Evolutionary conservation across 2,329 filamentous ascomycete genomes (phyloP).

Genomic region (Pseudovirgaria hyperparasitica): DNA sequence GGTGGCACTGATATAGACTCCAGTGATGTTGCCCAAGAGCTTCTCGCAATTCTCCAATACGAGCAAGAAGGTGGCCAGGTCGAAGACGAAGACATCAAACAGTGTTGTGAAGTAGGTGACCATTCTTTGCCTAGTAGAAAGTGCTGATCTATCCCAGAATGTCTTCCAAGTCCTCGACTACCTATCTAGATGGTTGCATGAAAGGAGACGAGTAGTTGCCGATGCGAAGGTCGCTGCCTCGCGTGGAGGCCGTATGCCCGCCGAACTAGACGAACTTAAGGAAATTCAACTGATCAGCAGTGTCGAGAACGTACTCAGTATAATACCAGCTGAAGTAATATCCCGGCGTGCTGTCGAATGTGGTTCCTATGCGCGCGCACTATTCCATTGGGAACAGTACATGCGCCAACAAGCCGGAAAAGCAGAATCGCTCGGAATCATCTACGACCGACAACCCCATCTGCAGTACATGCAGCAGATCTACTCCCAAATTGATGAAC

Average conservation of each 20-base stretch:
- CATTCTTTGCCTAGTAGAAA: neutral
- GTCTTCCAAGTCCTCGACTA: slow-evolving; percentile 89
- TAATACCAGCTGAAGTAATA: slow-evolving; percentile 57
- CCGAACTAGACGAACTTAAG: slow-evolving; percentile 38
- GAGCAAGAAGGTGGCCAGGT: slow-evolving; percentile 39
- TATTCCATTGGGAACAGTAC: slow-evolving; percentile 92
- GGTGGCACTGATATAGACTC: slow-evolving; percentile 55
- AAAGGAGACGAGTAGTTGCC: slow-evolving; percentile 45
- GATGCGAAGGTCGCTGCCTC: slow-evolving; percentile 28
- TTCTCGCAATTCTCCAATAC: slow-evolving; percentile 61
- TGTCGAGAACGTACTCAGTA: slow-evolving; percentile 61
- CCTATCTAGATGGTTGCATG: slow-evolving; percentile 76
- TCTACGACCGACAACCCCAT: slow-evolving; percentile 45
- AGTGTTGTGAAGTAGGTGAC: slow-evolving; percentile 67
- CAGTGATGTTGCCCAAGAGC: slow-evolving; percentile 55
- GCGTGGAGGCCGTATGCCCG: slow-evolving; percentile 29
- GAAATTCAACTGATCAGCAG: slow-evolving; percentile 43
- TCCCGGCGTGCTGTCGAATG: slow-evolving; percentile 84
- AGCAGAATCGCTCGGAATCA: slow-evolving; percentile 34
- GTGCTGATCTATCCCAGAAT: slow-evolving; percentile 41
- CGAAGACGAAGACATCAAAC: slow-evolving; percentile 63
- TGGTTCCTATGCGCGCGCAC: slow-evolving; percentile 77
- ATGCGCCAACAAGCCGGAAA: slow-evolving; percentile 46
- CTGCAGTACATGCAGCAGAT: slow-evolving; percentile 79
- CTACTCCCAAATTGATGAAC: slow-evolving; percentile 95